Evolutionary conservation across 805 yeast species (phyloP), one percentile per base, ranked within the genome.

Genomic region (Saturnispora kantuleensis): DNA sequence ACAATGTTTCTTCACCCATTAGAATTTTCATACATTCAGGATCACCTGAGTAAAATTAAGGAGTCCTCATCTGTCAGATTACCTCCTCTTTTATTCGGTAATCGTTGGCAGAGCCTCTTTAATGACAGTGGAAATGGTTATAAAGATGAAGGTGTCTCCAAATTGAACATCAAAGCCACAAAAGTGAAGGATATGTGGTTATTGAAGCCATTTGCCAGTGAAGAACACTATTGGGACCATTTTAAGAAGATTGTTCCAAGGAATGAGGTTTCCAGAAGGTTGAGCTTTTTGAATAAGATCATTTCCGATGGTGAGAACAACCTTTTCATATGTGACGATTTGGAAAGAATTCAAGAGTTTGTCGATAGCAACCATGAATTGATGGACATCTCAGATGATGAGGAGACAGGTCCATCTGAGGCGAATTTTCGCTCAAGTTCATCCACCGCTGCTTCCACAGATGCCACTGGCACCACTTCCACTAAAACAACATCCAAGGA

Each of bases 301-400:
- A 46, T 58, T 7, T 56, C 59, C 6, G 62, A 58, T 49, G 59
- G 59, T 8, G 46, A 46, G 8, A 42, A 44, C 6, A 42, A 36
- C 17, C 16, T 58, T 8, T 58, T 45, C 40, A 36, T 51, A 16
- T 53, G 52, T 35, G 53, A 48, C 26, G 39, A 45, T 26, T 39
- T 50, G 12, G 50, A 47, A n/a, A 16, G 38, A 10, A 47, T 54
- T 3, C 36, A 38, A 5, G 35, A 33, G 3, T 39, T 44, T 7
- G 43, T 47, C 39, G 29, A 35, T 1, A 18, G 38, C 12, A 43
- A 41, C 11, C 35, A 38, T 5, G 36, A 37, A 17, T 42, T 52
- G 9, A 26, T 36, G 5, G 35, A 39, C 11, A 47, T 41, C 30
- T 38, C 47, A 13, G 53, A 47, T 11, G 49, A 40, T 12, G 53